These are phyloP conservation scores for Mallotus nudiflorus DNA, from an alignment of 345 rosid genomes.

Conservation along the genomic window DNA sequence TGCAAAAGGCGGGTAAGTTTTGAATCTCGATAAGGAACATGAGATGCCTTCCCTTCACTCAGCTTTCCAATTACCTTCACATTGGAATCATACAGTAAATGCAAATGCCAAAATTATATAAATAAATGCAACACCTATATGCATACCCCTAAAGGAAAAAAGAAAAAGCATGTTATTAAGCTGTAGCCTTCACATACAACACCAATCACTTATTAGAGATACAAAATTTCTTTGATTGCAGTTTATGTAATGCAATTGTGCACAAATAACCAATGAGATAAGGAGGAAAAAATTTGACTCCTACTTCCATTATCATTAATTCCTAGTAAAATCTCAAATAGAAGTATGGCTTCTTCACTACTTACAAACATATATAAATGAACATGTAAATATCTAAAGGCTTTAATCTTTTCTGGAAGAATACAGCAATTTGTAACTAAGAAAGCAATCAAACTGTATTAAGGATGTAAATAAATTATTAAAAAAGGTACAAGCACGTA, in stretches of 20 bases:
- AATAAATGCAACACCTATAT: not conserved
- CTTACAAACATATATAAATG: too few species aligned
- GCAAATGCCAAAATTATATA: conserved; percentile 9
- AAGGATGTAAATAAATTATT: not conserved
- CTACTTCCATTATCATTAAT: too few species aligned
- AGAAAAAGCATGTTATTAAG: not conserved
- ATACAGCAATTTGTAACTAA: not conserved
- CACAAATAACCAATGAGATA: too few species aligned
- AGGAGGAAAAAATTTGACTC: too few species aligned
- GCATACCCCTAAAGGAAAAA: not conserved
- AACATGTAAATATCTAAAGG: too few species aligned
- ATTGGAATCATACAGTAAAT: conserved; percentile 26
- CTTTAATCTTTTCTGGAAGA: not conserved
- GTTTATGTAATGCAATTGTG: conserved; percentile 6
- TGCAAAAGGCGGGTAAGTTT: conserved; percentile 99
- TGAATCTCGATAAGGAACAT: conserved; percentile 98
- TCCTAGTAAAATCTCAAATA: not conserved
- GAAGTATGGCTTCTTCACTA: not conserved
- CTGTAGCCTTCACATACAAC: not conserved
- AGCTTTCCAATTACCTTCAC: conserved; percentile 94
- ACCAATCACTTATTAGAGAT: conserved; percentile 6
- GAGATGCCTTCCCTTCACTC: conserved; percentile 98
- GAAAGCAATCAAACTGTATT: not conserved
- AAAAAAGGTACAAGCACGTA: conserved; percentile 36
- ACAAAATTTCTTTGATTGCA: conserved; percentile 1